Conservation (phyloP, 768 basidiomycete species). For the Paxillus involutus region DNA sequence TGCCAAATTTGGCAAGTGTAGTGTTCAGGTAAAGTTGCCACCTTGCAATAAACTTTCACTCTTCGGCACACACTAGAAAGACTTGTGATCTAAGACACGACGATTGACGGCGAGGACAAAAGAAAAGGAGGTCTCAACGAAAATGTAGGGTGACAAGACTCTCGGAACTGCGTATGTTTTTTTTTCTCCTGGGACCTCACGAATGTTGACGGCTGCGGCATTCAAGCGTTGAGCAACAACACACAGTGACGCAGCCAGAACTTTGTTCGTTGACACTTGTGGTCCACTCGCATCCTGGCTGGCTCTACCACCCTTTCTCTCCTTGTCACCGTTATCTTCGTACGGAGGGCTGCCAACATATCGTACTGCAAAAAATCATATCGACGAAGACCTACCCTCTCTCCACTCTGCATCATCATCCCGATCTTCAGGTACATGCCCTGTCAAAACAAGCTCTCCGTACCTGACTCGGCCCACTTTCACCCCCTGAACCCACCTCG, state of each 20-base stretch:
- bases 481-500: no score
- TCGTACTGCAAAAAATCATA: no score
- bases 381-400: no score
- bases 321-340: no score
- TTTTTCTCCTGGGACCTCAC: background rate
- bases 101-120: background rate
- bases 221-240: background rate
- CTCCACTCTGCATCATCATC: no score
- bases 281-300: no score
- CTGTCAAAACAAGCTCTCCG: no score
- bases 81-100: background rate
- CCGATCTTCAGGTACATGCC: no score
- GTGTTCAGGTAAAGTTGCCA: constrained; percentile 4
- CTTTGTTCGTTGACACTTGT: no score
- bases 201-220: background rate
- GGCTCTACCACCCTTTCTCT: no score
- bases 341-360: no score
- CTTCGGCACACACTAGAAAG: background rate
- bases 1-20: constrained; percentile 21
- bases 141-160: background rate
- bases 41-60: background rate
- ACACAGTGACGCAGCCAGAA: background rate
- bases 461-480: no score
- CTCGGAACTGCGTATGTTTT: background rate
- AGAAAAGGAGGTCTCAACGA: background rate